Base-by-base conservation (phyloP, 306 rosid genomes). In the Rosa chinensis region DNA sequence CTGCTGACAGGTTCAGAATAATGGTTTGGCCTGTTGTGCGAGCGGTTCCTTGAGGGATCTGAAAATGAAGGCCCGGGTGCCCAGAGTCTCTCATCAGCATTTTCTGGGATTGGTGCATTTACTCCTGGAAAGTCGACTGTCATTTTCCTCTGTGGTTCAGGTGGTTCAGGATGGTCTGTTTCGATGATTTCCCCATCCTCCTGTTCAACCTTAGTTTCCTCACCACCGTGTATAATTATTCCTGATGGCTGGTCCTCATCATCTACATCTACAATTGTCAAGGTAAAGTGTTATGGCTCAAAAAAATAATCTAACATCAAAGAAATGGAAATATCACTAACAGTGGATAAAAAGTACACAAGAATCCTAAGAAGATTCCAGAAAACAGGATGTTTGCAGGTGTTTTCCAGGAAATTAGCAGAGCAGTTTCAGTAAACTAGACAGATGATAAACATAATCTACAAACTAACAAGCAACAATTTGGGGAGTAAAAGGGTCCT, bases 111-210 rank as follows among this genome's bases (percentile, higher is more conserved):
- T 63, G 98, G 93, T 35, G 89, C 97, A 82, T 96, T 96, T 43
- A 96, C 55, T 79, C 99, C 99, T 21, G 98, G 97, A 85, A 93
- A 96, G 77, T 84, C 75, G 16, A 93, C 91, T 7, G 87, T 85
- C 99, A 58, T 91, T 79, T 88, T 90, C 85, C 74, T 84, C 66
- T 12, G 71, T 21, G 86, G 91, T 73, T 87, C 85, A 67, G 80
- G 74, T 47, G 85, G 89, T 78, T 86, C 85, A 50, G 79, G 79
- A 74, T 75, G 23, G 32, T 84, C 89, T 20, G 56, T 79, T 69
- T 90, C 97, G 50, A 87, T 21, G 71, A 96, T 96, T 89, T 96
- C 99, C 23, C 98, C 99, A 14, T 96, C 99, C 81, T 96, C 99
- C 79, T 91, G 92, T 40, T 93, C 97, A 20, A 56, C 77, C 61